A percentile compares a stretch with the other conserved stretches of the same genome.
phyloP scores from a whole-genome alignment of 305 asterid species.

The Salvia sclarea region DNA sequence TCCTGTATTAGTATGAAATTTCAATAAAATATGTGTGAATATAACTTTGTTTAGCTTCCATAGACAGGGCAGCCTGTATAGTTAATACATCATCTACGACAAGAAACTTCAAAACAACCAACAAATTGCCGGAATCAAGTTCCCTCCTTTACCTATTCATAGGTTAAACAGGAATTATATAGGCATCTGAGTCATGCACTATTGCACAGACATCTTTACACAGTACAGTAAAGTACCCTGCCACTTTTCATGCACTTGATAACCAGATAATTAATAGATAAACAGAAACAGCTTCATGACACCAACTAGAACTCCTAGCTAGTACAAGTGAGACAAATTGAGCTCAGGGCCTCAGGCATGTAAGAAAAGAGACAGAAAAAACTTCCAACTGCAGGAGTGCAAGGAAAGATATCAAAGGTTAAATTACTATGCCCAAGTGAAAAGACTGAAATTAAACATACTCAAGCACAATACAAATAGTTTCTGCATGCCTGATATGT shows the following conservation, averaged over 20 bases:
- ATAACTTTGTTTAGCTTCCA: not conserved
- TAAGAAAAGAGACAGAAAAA: not conserved
- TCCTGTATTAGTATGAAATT: constrained; percentile 4
- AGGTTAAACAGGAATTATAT: not conserved
- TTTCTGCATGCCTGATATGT: constrained; percentile 70
- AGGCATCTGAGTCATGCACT: not conserved
- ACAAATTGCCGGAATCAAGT: not conserved
- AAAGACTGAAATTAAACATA: not conserved
- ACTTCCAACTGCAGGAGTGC: not conserved
- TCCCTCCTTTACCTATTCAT: not conserved
- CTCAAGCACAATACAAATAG: constrained; percentile 2
- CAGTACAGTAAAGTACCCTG: not conserved
- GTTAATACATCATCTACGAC: constrained; percentile 4
- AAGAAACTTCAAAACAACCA: constrained; percentile 14
- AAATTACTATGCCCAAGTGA: constrained; percentile 15
- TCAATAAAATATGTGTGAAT: constrained; percentile 12
- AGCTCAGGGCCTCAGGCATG: constrained; percentile 9
- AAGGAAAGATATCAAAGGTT: constrained; percentile 3
- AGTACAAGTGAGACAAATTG: constrained; percentile 1
- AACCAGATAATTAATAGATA: constrained; percentile 16
- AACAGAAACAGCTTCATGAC: constrained; percentile 11
- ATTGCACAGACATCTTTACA: not conserved
- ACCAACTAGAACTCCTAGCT: constrained; percentile 1
- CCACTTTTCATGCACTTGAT: constrained; percentile 5
- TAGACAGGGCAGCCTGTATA: not conserved